A percentile compares a stretch with the other conserved stretches of the same genome.
These are phyloP conservation scores for Prunus campanulata DNA, from an alignment of 306 rosid genomes.

Conservation along the genomic window DNA sequence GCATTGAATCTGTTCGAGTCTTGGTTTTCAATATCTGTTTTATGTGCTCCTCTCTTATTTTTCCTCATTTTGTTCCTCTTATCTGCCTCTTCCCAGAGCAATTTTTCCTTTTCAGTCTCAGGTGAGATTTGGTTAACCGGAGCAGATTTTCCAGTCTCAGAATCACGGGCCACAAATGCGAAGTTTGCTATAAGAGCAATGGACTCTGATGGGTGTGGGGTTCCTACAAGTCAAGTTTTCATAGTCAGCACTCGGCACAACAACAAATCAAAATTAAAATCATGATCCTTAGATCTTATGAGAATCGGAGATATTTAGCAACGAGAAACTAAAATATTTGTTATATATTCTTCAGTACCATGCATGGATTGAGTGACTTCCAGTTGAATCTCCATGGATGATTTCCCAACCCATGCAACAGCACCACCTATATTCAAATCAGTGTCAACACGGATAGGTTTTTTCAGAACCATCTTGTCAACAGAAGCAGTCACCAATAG, in stretches of 20 bases:
- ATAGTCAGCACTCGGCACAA: slow-evolving; percentile 17
- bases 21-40: slow-evolving; percentile 29
- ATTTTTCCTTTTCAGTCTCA: slow-evolving; percentile 53
- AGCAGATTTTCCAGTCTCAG: slow-evolving; percentile 62
- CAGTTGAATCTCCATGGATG: slow-evolving; percentile 81
- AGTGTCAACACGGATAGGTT: slow-evolving; percentile 50
- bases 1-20: slow-evolving; percentile 49
- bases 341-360: slow-evolving; percentile 27
- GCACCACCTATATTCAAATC: slow-evolving; percentile 67
- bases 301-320: background rate
- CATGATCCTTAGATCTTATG: background rate
- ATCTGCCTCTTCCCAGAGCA: slow-evolving; percentile 83
- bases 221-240: slow-evolving; percentile 37
- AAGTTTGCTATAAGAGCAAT: slow-evolving; percentile 69
- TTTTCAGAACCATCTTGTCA: slow-evolving; percentile 71
- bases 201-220: slow-evolving; percentile 33
- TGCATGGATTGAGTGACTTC: slow-evolving; percentile 49
- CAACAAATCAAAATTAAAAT: background rate
- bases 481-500: slow-evolving; percentile 82
- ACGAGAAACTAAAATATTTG: background rate
- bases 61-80: slow-evolving; percentile 63
- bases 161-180: slow-evolving; percentile 87
- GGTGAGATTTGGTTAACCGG: slow-evolving; percentile 59
- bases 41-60: slow-evolving; percentile 37
- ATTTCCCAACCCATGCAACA: slow-evolving; percentile 86